phyloP scores from a whole-genome alignment of 2,329 filamentous ascomycete species.

The Colletotrichum euphorbiae region DNA sequence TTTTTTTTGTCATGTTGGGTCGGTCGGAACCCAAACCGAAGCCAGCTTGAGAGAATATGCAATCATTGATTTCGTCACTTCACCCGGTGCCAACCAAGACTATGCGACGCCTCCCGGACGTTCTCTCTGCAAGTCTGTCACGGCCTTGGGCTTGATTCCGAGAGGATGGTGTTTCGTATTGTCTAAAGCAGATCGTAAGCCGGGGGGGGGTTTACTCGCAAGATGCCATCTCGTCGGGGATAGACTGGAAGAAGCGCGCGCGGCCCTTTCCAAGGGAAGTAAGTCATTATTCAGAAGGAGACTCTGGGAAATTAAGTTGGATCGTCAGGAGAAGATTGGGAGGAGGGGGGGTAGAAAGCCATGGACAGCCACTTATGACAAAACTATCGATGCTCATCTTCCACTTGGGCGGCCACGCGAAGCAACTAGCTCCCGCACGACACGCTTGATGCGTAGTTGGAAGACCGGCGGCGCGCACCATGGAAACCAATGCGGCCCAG shows the following conservation, averaged over 20 bases:
- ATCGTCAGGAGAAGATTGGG: no score
- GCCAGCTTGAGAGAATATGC: background rate
- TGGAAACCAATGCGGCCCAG: background rate
- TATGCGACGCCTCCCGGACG: background rate
- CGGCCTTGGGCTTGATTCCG: no score
- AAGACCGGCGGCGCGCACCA: background rate
- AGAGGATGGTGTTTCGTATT: no score
- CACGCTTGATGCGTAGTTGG: background rate
- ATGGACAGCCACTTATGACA: background rate
- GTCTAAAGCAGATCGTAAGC: no score
- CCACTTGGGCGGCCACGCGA: background rate
- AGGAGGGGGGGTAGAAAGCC: background rate
- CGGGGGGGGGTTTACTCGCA: no score
- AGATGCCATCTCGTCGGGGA: no score
- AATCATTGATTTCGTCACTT: background rate
- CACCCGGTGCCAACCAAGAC: background rate
- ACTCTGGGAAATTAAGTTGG: no score
- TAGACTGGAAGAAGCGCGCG: no score
- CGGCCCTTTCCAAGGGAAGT: no score
- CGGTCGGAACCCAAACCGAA: background rate
- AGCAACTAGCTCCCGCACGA: background rate
- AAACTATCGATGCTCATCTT: constrained; percentile 1
- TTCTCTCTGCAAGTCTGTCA: no score
- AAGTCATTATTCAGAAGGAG: no score
- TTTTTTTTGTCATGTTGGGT: background rate